Percentiles rank a stretch among this genome's conserved stretches.
These are phyloP conservation scores for Moricandia arvensis DNA, from an alignment of 345 rosid genomes.

Conservation along the genomic window DNA sequence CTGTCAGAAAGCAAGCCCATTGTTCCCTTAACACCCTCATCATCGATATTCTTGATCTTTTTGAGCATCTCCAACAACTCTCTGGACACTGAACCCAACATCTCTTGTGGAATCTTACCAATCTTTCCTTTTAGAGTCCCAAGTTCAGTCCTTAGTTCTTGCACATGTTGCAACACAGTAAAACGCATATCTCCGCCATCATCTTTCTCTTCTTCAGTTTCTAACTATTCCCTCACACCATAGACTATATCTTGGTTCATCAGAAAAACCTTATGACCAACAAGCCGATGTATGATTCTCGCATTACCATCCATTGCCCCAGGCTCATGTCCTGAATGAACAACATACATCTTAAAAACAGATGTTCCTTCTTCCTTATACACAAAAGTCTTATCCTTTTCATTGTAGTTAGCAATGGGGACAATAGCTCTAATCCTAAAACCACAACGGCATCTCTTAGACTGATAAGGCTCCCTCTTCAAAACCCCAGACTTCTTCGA, in stretches of 20 bases:
- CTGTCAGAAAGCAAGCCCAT: constrained; percentile 55
- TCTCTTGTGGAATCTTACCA: constrained; percentile 56
- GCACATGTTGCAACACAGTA: constrained; percentile 73
- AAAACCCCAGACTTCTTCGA: constrained; percentile 81
- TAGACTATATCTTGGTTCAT: constrained; percentile 77
- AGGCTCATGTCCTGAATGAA: constrained; percentile 96
- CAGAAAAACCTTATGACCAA: constrained; percentile 79
- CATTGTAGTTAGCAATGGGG: constrained; percentile 89
- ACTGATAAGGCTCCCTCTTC: constrained; percentile 98
- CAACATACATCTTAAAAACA: constrained; percentile 87
- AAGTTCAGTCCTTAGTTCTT: constrained; percentile 69
- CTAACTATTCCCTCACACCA: constrained; percentile 84
- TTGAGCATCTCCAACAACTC: constrained; percentile 68
- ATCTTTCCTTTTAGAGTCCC: constrained; percentile 70
- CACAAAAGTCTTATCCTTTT: constrained; percentile 90
- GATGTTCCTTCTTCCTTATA: constrained; percentile 97
- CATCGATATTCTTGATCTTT: constrained; percentile 76
- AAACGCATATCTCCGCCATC: constrained; percentile 61
- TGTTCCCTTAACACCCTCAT: constrained; percentile 58
- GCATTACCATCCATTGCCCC: constrained; percentile 98
- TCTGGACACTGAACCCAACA: constrained; percentile 66
- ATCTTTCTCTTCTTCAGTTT: constrained; percentile 73
- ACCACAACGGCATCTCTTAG: constrained; percentile 94
- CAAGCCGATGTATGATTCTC: constrained; percentile 93
- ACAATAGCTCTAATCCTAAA: constrained; percentile 97